Evolutionary conservation across 805 yeast species (phyloP).

Genomic region (Spathaspora girioi): DNA sequence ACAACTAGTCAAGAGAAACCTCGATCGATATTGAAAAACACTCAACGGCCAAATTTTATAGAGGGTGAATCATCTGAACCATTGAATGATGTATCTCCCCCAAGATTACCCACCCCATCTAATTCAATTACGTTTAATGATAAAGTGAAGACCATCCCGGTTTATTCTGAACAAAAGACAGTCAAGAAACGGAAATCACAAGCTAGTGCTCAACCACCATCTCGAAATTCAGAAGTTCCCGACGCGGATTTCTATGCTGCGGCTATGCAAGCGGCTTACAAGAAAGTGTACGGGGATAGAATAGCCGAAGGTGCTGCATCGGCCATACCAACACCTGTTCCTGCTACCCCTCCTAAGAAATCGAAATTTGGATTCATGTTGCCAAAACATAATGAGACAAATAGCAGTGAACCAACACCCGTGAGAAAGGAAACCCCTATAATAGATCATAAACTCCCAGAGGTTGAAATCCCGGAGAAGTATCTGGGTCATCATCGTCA

Average conservation of each 20-base stretch:
- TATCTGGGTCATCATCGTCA: conserved; percentile 31
- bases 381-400: too few relatives aligned
- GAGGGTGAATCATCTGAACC: background rate
- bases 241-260: conserved; percentile 52
- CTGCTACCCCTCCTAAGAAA: conserved; percentile 2
- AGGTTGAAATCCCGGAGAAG: conserved; percentile 4
- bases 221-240: conserved; percentile 12
- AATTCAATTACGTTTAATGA: conserved; percentile 36
- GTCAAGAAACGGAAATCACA: conserved; percentile 3
- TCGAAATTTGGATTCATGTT: conserved; percentile 4
- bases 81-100: background rate
- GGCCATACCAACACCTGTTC: conserved; percentile 1
- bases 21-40: conserved; percentile 33
- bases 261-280: conserved; percentile 55
- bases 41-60: conserved; percentile 9
- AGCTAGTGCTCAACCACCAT: conserved; percentile 7
- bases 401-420: too few relatives aligned
- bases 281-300: conserved; percentile 49
- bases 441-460: background rate
- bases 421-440: too few relatives aligned
- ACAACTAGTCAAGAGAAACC: conserved; percentile 18
- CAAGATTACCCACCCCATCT: conserved; percentile 17
- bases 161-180: conserved; percentile 8
- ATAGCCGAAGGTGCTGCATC: background rate
- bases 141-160: conserved; percentile 35